Evolutionary conservation across 2,329 filamentous ascomycete species (phyloP).

Genomic region (Alternaria longipes): DNA sequence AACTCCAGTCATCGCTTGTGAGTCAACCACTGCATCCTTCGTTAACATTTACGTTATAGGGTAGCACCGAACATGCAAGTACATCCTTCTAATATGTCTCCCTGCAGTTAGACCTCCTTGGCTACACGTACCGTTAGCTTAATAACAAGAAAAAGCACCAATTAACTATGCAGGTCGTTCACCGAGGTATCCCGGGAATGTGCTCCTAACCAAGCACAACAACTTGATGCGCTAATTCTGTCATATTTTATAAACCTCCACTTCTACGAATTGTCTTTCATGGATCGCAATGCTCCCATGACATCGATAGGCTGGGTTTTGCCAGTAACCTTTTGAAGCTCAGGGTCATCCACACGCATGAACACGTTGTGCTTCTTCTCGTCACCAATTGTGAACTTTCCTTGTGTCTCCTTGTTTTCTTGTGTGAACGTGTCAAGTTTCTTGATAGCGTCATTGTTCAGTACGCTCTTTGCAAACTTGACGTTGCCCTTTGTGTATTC

Average conservation of each 20-base stretch:
- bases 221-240: not conserved
- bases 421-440: constrained; percentile 80
- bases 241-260: not conserved
- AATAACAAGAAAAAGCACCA: not conserved
- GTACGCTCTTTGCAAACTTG: constrained; percentile 81
- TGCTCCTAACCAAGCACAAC: not conserved
- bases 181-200: not conserved
- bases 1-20: not conserved
- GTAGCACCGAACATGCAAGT: not conserved
- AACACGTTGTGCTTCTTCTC: constrained; percentile 99
- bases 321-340: constrained; percentile 83
- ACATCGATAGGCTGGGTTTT: constrained; percentile 82
- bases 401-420: constrained; percentile 86
- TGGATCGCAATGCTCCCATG: constrained; percentile 84
- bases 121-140: not conserved
- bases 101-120: not conserved
- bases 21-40: not conserved
- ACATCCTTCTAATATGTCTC: not conserved
- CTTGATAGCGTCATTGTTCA: constrained; percentile 75
- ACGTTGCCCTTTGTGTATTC: constrained; percentile 99
- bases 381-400: constrained; percentile 94
- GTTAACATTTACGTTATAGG: not conserved
- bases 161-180: not conserved
- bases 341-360: constrained; percentile 88
- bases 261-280: constrained; percentile 74